These are phyloP conservation scores for Cutaneotrichosporon cyanovorans DNA, from an alignment of 1,284 basidiomycete species.

Conservation along the genomic window DNA sequence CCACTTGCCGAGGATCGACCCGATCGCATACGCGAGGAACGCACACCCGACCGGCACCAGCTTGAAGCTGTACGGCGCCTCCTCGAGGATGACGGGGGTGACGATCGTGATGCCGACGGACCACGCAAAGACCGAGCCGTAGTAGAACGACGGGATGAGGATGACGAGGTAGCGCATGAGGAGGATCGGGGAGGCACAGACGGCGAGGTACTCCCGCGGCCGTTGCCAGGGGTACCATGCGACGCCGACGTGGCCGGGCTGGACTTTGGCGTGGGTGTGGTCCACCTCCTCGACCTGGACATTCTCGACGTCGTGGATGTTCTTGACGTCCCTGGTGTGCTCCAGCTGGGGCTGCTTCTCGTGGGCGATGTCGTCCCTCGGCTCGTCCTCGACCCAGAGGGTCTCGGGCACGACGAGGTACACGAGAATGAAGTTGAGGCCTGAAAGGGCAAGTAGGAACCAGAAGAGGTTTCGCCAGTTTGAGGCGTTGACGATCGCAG, in stretches of 20 bases:
- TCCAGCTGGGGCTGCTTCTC: not conserved
- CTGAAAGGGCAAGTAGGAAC: slow-evolving; percentile 31
- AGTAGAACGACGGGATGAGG: slow-evolving; percentile 33
- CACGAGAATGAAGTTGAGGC: slow-evolving; percentile 6
- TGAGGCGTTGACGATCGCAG: slow-evolving; percentile 26
- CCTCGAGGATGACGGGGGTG: slow-evolving; percentile 33
- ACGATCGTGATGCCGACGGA: slow-evolving; percentile 40
- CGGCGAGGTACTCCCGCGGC: slow-evolving; percentile 19
- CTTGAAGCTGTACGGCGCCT: slow-evolving; percentile 35
- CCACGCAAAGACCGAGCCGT: slow-evolving; percentile 38
- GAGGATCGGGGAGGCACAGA: slow-evolving; percentile 28
- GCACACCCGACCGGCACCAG: slow-evolving; percentile 31
- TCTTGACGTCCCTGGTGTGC: not conserved
- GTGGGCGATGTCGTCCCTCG: not conserved
- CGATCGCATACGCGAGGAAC: slow-evolving; percentile 39
- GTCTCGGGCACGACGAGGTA: slow-evolving; percentile 42
- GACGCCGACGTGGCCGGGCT: slow-evolving; percentile 17
- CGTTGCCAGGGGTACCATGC: slow-evolving; percentile 39
- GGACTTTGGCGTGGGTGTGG: not conserved
- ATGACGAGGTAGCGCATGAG: slow-evolving; percentile 22
- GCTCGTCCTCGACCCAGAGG: slow-evolving; percentile 21
- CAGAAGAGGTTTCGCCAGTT: slow-evolving; percentile 36
- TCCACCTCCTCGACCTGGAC: not conserved
- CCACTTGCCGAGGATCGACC: slow-evolving; percentile 38
- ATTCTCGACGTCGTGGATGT: not conserved